A percentile compares a stretch with the other conserved stretches of the same genome.
Evolutionary conservation across 805 yeast species (phyloP).

Genomic region (Metschnikowia gruessii): DNA sequence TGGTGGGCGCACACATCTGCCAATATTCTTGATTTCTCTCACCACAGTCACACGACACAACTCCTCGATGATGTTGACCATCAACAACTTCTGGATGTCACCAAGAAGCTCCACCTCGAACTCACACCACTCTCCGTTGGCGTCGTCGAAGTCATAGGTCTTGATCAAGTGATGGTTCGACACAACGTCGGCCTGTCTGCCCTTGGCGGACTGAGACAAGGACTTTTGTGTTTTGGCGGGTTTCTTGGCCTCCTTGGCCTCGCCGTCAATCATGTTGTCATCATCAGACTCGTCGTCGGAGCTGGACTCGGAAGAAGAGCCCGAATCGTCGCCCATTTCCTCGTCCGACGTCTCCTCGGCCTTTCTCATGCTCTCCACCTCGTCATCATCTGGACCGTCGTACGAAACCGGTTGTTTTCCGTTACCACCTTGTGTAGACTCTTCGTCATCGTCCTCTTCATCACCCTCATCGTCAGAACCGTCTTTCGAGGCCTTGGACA

Average conservation of each 20-base stretch:
- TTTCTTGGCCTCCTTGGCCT: constrained; percentile 21
- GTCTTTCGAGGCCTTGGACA: constrained; percentile 16
- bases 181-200: constrained; percentile 81
- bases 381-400: constrained; percentile 95
- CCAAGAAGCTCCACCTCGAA: constrained; percentile 81
- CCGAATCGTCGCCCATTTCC: constrained; percentile 39
- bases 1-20: constrained; percentile 85
- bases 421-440: constrained; percentile 57
- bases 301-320: constrained; percentile 29
- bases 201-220: constrained; percentile 65
- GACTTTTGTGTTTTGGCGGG: constrained; percentile 9
- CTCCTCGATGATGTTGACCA: constrained; percentile 95
- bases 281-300: constrained; percentile 35
- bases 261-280: constrained; percentile 17
- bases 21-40: constrained; percentile 86
- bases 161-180: constrained; percentile 70
- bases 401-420: constrained; percentile 86
- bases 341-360: constrained; percentile 79
- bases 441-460: constrained; percentile 55
- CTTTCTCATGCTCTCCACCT: constrained; percentile 80
- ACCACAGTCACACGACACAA: constrained; percentile 88
- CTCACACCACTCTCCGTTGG: constrained; percentile 86
- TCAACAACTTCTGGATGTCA: constrained; percentile 85
- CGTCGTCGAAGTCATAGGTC: constrained; percentile 87
- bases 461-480: constrained; percentile 42